Evolutionary conservation across 495 filamentous ascomycete genomes (phyloP).

Genomic region (Aspergillus homomorphus): DNA sequence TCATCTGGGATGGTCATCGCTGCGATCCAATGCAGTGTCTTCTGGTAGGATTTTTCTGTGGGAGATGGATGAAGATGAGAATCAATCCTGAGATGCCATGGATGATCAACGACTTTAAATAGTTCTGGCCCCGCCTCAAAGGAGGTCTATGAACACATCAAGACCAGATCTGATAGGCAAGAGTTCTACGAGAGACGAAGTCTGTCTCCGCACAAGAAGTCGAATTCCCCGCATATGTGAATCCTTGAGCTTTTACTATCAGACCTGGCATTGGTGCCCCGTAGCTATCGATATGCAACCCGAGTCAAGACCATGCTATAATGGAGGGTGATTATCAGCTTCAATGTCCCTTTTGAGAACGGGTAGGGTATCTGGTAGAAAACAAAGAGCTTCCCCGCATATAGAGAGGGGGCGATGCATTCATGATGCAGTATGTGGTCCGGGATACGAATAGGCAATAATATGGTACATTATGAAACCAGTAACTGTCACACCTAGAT

Average conservation of each 20-base stretch:
- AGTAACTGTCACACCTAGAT: not conserved
- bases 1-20: slow-evolving; percentile 54
- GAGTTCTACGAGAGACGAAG: not conserved
- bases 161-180: not conserved
- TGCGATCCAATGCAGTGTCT: not conserved
- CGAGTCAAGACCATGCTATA: not conserved
- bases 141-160: not conserved
- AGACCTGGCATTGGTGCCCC: not conserved
- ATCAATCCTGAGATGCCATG: not conserved
- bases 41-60: not conserved
- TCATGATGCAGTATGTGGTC: not conserved
- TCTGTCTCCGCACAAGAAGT: not conserved
- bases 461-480: not conserved
- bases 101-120: not conserved
- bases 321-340: not conserved
- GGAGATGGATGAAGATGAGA: not conserved
- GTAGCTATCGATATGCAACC: not conserved
- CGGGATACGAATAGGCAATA: not conserved
- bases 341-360: not conserved
- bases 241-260: not conserved
- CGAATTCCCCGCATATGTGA: not conserved
- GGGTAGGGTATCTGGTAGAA: not conserved
- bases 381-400: slow-evolving; percentile 4
- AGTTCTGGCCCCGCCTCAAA: not conserved
- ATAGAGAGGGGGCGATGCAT: slow-evolving; percentile 3